Percentiles rank a stretch among this genome's conserved stretches.
Evolutionary conservation across 345 rosid genomes (phyloP).

Genomic region (Syzygium aromaticum): DNA sequence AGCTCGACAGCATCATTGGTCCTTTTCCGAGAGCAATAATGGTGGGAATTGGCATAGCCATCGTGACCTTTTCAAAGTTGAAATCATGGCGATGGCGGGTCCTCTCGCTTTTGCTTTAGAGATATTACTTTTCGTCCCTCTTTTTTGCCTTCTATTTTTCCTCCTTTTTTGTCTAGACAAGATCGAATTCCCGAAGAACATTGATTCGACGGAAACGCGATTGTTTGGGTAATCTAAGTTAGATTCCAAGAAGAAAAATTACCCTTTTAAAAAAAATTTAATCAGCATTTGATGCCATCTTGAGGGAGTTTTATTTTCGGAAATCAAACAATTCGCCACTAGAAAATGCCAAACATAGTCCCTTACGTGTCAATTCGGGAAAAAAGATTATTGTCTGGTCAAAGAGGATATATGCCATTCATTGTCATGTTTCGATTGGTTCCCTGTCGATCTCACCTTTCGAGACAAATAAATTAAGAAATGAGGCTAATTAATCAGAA

Average conservation of each 20-base stretch:
- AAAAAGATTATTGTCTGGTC: not conserved
- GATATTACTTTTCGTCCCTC: not conserved
- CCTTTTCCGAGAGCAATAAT: not conserved
- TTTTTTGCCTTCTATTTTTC: not conserved
- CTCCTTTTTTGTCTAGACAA: not conserved
- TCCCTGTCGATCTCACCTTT: not conserved
- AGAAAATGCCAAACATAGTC: not conserved
- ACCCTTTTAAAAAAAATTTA: not conserved
- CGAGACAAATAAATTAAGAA: not conserved
- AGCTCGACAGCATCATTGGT: not conserved
- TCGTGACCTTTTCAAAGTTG: not conserved
- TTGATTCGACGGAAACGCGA: not conserved
- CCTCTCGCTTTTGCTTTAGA: not conserved
- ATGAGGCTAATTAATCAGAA: not conserved
- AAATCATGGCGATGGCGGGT: not conserved
- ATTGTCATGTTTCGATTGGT: not conserved
- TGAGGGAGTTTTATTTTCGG: not conserved
- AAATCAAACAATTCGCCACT: not conserved
- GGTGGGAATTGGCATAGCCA: not conserved
- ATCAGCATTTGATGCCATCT: not conserved
- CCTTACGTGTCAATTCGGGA: not conserved
- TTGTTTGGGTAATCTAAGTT: not conserved
- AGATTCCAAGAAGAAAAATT: not conserved
- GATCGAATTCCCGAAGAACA: not conserved
- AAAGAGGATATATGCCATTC: not conserved